These are phyloP conservation scores for Amphirosellinia nigrospora DNA, from an alignment of 495 filamentous ascomycete species.

Conservation along the genomic window DNA sequence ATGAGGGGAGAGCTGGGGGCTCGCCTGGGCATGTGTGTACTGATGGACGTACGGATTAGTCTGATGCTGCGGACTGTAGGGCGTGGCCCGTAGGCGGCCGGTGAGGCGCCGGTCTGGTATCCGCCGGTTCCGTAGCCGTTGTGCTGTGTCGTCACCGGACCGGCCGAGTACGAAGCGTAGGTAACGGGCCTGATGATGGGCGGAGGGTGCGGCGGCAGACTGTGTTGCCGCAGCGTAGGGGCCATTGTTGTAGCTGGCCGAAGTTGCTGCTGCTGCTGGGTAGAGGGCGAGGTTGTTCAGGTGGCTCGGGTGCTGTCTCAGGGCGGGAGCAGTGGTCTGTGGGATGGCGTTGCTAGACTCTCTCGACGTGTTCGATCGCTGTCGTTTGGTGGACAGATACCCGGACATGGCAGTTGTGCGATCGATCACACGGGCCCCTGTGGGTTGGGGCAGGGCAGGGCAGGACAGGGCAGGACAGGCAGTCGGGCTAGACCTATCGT, in stretches of 20 bases:
- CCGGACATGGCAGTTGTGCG: conserved; percentile 40
- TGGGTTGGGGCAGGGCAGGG: not conserved
- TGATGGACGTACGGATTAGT: conserved; percentile 34
- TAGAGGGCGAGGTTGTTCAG: conserved; percentile 29
- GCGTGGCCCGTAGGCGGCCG: conserved; percentile 34
- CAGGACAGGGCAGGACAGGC: not conserved
- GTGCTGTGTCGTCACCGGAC: conserved; percentile 36
- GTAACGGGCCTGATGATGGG: conserved; percentile 29
- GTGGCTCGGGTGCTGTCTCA: conserved; percentile 28
- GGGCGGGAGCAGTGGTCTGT: conserved; percentile 21
- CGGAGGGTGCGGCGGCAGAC: conserved; percentile 28
- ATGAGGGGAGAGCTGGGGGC: conserved; percentile 36
- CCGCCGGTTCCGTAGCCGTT: conserved; percentile 36
- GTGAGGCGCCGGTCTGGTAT: conserved; percentile 30
- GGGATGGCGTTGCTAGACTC: conserved; percentile 38
- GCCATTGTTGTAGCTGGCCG: conserved; percentile 37
- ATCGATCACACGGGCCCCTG: conserved; percentile 23
- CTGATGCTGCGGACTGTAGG: conserved; percentile 40
- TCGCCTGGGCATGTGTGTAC: conserved; percentile 37
- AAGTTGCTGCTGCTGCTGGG: conserved; percentile 30
- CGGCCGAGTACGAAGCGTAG: conserved; percentile 38
- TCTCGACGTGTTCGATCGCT: conserved; percentile 45
- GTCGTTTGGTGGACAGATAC: conserved; percentile 44
- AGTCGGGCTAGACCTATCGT: not conserved
- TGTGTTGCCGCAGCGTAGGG: conserved; percentile 34